These are phyloP conservation scores for Fusarium papillatum DNA, from an alignment of 2,329 filamentous ascomycete genomes.

Conservation along the genomic window DNA sequence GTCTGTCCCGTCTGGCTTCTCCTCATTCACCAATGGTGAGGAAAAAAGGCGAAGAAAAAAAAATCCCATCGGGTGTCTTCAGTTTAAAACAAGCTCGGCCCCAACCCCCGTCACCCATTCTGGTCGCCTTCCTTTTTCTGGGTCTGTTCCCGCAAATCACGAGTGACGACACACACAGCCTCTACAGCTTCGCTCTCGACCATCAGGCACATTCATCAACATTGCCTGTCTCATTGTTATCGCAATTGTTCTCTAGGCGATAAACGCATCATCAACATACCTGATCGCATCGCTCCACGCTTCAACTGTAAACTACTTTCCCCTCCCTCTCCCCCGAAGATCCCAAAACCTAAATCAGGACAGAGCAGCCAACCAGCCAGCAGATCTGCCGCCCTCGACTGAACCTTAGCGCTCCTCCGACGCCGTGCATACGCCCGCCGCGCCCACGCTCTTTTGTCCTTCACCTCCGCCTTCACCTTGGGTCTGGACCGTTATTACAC, in stretches of 20 bases:
- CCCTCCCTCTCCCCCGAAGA: conserved; percentile 31
- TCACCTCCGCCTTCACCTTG: conserved; percentile 34
- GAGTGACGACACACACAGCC: conserved; percentile 34
- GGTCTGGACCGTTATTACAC: conserved; percentile 43
- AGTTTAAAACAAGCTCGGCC: conserved; percentile 38
- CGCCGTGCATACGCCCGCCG: conserved; percentile 35
- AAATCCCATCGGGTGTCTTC: conserved; percentile 25
- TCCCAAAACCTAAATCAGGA: conserved; percentile 34
- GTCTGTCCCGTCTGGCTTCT: conserved; percentile 32
- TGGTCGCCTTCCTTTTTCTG: conserved; percentile 33
- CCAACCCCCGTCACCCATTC: conserved; percentile 26
- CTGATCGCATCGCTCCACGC: conserved; percentile 18
- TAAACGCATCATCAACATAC: conserved; percentile 29
- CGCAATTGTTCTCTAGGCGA: conserved; percentile 11
- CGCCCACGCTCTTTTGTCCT: conserved; percentile 27
- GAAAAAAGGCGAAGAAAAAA: conserved; percentile 3
- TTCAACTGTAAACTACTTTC: conserved; percentile 33
- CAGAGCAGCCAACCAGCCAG: conserved; percentile 35
- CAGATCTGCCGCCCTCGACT: conserved; percentile 38
- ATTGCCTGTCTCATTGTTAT: conserved; percentile 7
- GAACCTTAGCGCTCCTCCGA: conserved; percentile 36
- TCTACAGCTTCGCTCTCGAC: not conserved
- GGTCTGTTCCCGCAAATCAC: conserved; percentile 23
- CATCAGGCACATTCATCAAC: not conserved
- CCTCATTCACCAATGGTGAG: conserved; percentile 21